Percentiles rank a stretch among this genome's conserved stretches.
These are phyloP conservation scores for Colletotrichum tamarilloi DNA, from an alignment of 2,329 filamentous ascomycete species.

Conservation along the genomic window DNA sequence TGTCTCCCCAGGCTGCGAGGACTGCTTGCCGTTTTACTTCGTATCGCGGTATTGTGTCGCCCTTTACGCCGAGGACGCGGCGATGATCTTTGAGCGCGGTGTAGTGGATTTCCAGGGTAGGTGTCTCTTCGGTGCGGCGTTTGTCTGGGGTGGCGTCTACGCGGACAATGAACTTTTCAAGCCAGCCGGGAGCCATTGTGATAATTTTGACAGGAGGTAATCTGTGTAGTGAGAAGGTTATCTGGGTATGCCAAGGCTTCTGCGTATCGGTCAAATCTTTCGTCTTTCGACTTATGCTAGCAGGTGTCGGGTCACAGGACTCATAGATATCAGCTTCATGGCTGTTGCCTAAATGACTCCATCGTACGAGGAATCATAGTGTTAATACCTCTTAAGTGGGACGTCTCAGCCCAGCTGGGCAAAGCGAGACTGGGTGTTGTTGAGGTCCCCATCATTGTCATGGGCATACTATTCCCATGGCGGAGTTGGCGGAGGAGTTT, in stretches of 20 bases:
- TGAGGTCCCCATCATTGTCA: background rate
- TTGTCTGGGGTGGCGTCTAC: constrained; percentile 10
- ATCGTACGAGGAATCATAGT: background rate
- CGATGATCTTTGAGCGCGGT: constrained; percentile 13
- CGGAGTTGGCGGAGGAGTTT: background rate
- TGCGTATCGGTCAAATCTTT: background rate
- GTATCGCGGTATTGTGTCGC: constrained; percentile 16
- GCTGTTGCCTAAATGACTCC: background rate
- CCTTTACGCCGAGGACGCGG: constrained; percentile 9
- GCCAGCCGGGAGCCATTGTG: constrained; percentile 23
- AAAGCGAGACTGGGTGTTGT: background rate
- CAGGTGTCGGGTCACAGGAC: too few relatives aligned
- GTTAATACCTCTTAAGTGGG: background rate
- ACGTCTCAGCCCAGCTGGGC: background rate
- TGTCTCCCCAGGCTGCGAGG: constrained; percentile 12
- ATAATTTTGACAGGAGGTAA: background rate
- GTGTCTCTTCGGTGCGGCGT: constrained; percentile 11
- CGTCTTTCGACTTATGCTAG: background rate
- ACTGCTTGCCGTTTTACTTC: constrained; percentile 11
- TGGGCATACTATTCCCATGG: background rate
- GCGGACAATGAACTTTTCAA: constrained; percentile 20
- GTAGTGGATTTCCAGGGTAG: constrained; percentile 14
- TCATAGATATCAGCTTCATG: background rate
- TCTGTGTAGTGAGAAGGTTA: background rate
- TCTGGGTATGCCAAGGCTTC: background rate